Percentiles rank a stretch among this genome's conserved stretches.
Conservation (phyloP, 495 filamentous ascomycete genomes). For the Trichodelitschia bisporula region DNA sequence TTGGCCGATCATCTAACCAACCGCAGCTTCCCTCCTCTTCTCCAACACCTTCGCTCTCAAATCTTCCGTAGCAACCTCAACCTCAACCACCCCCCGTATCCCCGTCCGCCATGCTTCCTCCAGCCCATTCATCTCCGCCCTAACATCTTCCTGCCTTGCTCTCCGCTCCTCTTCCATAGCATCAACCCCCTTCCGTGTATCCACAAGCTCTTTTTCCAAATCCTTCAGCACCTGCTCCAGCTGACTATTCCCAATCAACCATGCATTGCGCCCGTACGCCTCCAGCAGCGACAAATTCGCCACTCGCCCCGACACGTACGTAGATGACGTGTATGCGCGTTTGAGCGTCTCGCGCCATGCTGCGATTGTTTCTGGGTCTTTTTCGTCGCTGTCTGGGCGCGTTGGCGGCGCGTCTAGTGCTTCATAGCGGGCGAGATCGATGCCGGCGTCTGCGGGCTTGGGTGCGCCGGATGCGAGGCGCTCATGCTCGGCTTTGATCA, state of each 20-base stretch:
- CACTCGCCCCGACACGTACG: constrained; percentile 39
- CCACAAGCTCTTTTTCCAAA: constrained; percentile 58
- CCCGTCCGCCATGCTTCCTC: constrained; percentile 36
- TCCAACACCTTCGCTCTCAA: constrained; percentile 38
- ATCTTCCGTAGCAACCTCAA: constrained; percentile 41
- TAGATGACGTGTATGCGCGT: constrained; percentile 35
- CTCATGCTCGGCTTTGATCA: constrained; percentile 11
- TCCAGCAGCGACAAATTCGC: constrained; percentile 54
- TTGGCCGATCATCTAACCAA: too few species aligned
- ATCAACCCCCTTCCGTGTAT: constrained; percentile 37
- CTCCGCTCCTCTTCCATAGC: constrained; percentile 44
- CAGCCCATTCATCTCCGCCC: constrained; percentile 38
- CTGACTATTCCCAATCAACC: constrained; percentile 64
- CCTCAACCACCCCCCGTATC: constrained; percentile 30
- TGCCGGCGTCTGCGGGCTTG: constrained; percentile 16
- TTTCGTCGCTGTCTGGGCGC: constrained; percentile 10
- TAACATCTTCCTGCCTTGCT: constrained; percentile 38
- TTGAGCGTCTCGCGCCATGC: constrained; percentile 11
- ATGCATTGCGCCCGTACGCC: constrained; percentile 64
- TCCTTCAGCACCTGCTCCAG: constrained; percentile 43
- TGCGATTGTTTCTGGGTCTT: constrained; percentile 7
- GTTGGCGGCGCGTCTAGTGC: constrained; percentile 23
- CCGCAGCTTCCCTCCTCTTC: constrained; percentile 20
- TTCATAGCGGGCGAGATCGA: constrained; percentile 59
- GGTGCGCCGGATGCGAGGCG: constrained; percentile 27